Evolutionary conservation across 345 rosid genomes (phyloP), one percentile per base, ranked within the genome.

Genomic region (Passiflora organensis): DNA sequence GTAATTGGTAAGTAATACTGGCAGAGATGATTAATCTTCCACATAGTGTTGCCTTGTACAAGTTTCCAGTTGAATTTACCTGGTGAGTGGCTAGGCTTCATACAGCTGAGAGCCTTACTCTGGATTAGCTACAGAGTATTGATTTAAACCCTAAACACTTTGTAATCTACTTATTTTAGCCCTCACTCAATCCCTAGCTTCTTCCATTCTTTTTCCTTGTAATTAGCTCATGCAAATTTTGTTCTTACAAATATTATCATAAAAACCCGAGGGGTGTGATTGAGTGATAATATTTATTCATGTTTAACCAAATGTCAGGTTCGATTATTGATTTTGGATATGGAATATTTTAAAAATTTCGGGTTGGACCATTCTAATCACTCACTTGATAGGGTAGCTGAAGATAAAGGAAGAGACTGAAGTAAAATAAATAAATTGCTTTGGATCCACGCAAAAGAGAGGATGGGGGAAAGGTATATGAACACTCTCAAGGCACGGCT

Each of bases 181-280:
- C 11, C 45, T 23, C 21, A 42, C 38, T 19, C 3, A 13, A 32
- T n/a, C n/a, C 16, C 10, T 43, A 55, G 34, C 34, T 18, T 6
- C 45, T 24, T 45, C 47, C 34, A 70, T 65, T 70, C 67, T 63
- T 72, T 70, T 34, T 43, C 43, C 62, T 43, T 72, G 72, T 70
- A 67, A 65, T 59, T 72, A 53, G 53, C 53, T 5, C 12, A 17
- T 16, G 63, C 56, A 53, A 62, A 48, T 74, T 64, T 69, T 67
- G 58, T 32, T 36, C 56, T n/a, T n/a, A 1, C 43, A 28, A 17
- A 48, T 32, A n/a, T 43, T 20, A 11, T 48, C 43, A 10, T 34
- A 2, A 1, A 53, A 21, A 8, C 34, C 34, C n/a, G n/a, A n/a
- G n/a, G n/a, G n/a, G n/a, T n/a, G n/a, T n/a, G n/a, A n/a, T n/a